Percentiles rank a stretch among this genome's conserved stretches.
These are phyloP conservation scores for Closterium sp. DNA, from an alignment of 139 green algal genomes.

Conservation along the genomic window DNA sequence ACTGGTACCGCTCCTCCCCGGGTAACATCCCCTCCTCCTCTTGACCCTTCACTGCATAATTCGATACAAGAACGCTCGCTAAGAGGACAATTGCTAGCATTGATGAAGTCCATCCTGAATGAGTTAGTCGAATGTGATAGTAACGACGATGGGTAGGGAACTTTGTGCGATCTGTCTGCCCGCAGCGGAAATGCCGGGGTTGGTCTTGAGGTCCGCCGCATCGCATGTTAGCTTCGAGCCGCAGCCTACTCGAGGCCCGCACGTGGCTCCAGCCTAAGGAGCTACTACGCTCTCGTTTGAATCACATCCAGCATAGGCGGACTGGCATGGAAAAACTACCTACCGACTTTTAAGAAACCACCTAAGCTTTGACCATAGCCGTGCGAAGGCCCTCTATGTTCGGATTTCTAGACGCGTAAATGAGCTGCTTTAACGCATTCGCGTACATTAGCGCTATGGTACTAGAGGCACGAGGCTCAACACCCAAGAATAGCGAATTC, in stretches of 20 bases:
- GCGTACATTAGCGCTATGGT: no score
- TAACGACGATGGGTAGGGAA: not conserved
- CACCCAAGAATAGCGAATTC: not conserved
- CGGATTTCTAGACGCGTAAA: constrained; percentile 29
- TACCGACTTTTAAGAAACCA: no score
- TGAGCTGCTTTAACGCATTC: not conserved
- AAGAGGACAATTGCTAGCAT: not conserved
- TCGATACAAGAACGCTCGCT: not conserved
- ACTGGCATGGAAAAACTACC: not conserved
- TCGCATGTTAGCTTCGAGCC: not conserved
- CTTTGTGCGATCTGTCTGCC: not conserved
- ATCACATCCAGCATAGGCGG: not conserved
- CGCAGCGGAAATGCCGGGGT: not conserved
- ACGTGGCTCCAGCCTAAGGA: not conserved
- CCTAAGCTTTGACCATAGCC: not conserved
- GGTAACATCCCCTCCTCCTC: not conserved
- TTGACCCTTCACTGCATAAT: not conserved
- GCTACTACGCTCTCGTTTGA: not conserved
- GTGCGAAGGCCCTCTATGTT: not conserved
- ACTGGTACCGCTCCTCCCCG: constrained; percentile 2
- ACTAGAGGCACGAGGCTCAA: no score
- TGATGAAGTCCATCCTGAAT: not conserved
- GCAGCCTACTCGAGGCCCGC: not conserved
- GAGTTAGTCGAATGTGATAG: not conserved
- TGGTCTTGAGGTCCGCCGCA: not conserved